Percentiles rank a stretch among this genome's conserved stretches.
phyloP scores from a whole-genome alignment of 139 green algal genomes.

The Coelastrella sp. region DNA sequence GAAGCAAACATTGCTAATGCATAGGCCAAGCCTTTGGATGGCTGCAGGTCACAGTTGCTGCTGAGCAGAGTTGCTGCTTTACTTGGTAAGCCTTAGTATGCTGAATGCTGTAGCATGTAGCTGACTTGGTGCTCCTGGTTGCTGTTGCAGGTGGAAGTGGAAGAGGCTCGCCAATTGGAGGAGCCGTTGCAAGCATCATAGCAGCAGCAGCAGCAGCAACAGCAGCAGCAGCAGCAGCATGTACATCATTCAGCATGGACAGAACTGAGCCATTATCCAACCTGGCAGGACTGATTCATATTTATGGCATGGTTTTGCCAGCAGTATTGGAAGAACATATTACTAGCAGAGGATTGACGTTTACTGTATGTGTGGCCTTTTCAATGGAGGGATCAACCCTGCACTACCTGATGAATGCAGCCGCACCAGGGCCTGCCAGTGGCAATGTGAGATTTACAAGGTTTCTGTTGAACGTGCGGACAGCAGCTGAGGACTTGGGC shows the following conservation, averaged over 20 bases:
- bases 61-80: too few species aligned
- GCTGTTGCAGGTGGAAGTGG: slow-evolving; percentile 9
- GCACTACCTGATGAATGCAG: background rate
- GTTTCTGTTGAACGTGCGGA: background rate
- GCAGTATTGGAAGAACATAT: too few species aligned
- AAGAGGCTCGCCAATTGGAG: slow-evolving; percentile 22
- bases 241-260: background rate
- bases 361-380: too few species aligned
- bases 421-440: background rate
- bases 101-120: background rate
- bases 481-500: too few species aligned
- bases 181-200: slow-evolving; percentile 18
- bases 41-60: too few species aligned
- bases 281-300: too few species aligned
- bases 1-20: too few species aligned
- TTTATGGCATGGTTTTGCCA: too few species aligned
- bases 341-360: too few species aligned
- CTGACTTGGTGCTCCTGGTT: background rate
- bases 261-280: too few species aligned
- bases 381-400: too few species aligned
- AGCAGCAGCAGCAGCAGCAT: slow-evolving; percentile 1
- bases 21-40: too few species aligned
- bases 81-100: background rate
- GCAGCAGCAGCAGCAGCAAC: background rate
- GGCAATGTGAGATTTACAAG: background rate